These are phyloP conservation scores for Pulchroboletus neoregius DNA, from an alignment of 1,284 basidiomycete species.

Conservation along the genomic window DNA sequence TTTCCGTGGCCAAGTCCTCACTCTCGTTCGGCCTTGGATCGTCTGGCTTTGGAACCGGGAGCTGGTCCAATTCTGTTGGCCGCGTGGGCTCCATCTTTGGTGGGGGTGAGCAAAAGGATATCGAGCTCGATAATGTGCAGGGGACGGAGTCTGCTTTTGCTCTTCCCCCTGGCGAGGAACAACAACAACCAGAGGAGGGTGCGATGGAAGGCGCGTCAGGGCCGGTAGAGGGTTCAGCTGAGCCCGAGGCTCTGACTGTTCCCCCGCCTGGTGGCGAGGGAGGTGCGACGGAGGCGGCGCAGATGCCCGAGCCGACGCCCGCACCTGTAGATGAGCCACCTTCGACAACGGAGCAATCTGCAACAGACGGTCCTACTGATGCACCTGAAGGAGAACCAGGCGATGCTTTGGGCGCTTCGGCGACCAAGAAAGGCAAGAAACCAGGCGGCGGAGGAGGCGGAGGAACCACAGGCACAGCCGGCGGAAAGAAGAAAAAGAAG, in stretches of 20 bases:
- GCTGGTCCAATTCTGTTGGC: not conserved
- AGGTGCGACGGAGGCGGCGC: not conserved
- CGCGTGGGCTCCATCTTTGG: slow-evolving; percentile 10
- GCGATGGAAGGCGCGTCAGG: not conserved
- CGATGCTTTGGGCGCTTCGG: rapidly evolving
- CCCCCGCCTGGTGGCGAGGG: not conserved
- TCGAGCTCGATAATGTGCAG: slow-evolving; percentile 13
- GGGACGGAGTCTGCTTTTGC: not conserved
- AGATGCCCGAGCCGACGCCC: not conserved
- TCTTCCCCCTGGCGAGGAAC: not conserved
- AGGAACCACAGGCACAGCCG: rapidly evolving
- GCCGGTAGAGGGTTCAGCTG: not conserved
- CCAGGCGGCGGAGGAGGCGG: not conserved
- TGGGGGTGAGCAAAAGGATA: not conserved
- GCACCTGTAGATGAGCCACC: slow-evolving; percentile 3
- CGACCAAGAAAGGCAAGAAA: not conserved
- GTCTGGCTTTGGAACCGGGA: not conserved
- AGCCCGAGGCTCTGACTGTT: not conserved
- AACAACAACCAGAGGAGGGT: not conserved
- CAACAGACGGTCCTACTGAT: slow-evolving; percentile 22
- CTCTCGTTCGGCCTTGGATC: slow-evolving; percentile 7
- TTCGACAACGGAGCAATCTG: slow-evolving; percentile 8
- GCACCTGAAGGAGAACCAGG: slow-evolving; percentile 14
- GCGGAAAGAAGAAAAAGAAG: slow-evolving; percentile 26
- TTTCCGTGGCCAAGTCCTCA: slow-evolving; percentile 6